Percentiles rank a stretch among this genome's conserved stretches.
Evolutionary conservation across 2,329 filamentous ascomycete species (phyloP).

Genomic region (Monosporascus sp.): DNA sequence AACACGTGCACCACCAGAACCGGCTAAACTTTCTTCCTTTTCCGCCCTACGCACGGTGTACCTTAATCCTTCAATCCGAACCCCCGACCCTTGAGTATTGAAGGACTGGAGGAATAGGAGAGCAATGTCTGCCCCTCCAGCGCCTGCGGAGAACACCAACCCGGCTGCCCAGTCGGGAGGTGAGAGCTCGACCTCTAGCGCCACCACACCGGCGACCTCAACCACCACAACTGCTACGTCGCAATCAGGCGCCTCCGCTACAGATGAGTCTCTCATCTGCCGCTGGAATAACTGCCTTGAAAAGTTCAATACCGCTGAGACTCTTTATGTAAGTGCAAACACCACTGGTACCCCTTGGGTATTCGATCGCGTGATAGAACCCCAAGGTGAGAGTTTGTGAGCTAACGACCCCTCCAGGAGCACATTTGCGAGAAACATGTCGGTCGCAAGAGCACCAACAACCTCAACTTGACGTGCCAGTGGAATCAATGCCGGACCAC

Average conservation of each 20-base stretch:
- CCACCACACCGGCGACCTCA: slow-evolving; percentile 47
- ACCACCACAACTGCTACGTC: slow-evolving; percentile 42
- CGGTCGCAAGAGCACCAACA: slow-evolving; percentile 98
- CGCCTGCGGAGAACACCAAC: slow-evolving; percentile 10
- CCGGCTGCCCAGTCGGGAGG: slow-evolving; percentile 17
- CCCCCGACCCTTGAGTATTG: slow-evolving; percentile 1
- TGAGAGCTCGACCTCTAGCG: slow-evolving; percentile 43
- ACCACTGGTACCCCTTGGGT: slow-evolving; percentile 1
- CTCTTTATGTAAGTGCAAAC: slow-evolving; percentile 50
- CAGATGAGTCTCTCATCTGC: slow-evolving; percentile 52
- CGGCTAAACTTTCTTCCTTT: neutral
- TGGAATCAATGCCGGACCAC: slow-evolving; percentile 96
- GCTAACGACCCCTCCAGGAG: slow-evolving; percentile 52
- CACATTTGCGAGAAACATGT: slow-evolving; percentile 98
- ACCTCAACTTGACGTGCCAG: slow-evolving; percentile 92
- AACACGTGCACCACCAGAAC: no score
- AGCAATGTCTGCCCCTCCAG: slow-evolving; percentile 23
- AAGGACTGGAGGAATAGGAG: neutral
- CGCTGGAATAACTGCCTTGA: slow-evolving; percentile 56
- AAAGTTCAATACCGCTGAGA: slow-evolving; percentile 52
- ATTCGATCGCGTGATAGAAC: neutral
- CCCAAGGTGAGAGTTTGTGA: neutral
- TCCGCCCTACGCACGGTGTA: neutral
- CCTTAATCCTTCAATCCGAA: neutral
- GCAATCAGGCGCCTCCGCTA: slow-evolving; percentile 32